Evolutionary conservation across 2,329 filamentous ascomycete genomes (phyloP).

Genomic region (Passalora sequoiae): DNA sequence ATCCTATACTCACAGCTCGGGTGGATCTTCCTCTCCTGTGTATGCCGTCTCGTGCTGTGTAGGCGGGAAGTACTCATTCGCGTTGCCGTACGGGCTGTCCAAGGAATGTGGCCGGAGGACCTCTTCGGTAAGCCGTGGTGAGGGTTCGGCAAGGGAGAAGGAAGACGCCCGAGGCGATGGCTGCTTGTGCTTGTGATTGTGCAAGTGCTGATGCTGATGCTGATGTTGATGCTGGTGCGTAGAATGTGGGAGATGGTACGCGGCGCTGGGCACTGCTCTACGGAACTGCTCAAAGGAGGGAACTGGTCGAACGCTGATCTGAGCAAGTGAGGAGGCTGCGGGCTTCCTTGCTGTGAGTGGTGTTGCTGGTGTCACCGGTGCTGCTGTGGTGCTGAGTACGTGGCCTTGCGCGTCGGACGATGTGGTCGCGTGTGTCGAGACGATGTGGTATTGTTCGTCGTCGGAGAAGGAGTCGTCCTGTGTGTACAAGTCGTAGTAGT

Average conservation of each 20-base stretch:
- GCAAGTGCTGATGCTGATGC: constrained; percentile 3
- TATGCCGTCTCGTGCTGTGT: background rate
- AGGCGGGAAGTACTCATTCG: background rate
- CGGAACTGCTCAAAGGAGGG: background rate
- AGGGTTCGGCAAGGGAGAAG: constrained; percentile 41
- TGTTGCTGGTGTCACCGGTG: background rate
- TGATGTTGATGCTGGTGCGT: background rate
- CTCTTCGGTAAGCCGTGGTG: constrained; percentile 31
- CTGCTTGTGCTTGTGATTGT: constrained; percentile 22
- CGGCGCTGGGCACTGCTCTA: background rate
- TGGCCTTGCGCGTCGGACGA: no score
- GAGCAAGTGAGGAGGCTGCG: background rate
- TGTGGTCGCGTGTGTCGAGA: no score
- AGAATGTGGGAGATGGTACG: background rate
- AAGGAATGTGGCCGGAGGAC: constrained; percentile 31
- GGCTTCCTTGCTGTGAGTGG: background rate
- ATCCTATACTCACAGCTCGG: background rate
- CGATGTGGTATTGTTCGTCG: no score
- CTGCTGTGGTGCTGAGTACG: background rate
- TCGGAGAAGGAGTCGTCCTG: no score
- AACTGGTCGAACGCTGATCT: background rate
- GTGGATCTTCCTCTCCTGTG: background rate
- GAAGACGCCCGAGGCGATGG: constrained; percentile 44
- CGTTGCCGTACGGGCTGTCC: constrained; percentile 21
- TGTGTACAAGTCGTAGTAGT: no score